Evolutionary conservation across 2,329 filamentous ascomycete genomes (phyloP).

Genomic region (Drechslerella coelobrocha): DNA sequence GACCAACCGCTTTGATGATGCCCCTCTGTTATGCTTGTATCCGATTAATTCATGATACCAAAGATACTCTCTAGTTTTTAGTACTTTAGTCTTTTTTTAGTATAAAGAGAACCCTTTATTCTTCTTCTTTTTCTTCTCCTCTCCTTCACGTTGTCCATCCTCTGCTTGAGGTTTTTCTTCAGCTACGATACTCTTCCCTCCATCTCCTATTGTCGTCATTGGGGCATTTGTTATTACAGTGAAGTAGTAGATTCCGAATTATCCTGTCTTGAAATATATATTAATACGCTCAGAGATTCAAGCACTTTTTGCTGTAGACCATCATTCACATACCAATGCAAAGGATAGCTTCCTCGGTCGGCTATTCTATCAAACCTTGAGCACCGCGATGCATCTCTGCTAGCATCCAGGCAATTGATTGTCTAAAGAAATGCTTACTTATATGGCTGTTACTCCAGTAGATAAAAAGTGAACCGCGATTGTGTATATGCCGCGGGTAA

Average conservation of each 20-base stretch:
- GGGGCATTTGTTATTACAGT: not conserved
- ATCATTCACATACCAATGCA: too few species aligned
- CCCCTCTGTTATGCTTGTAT: conserved; percentile 12
- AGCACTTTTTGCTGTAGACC: not conserved
- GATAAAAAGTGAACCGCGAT: too few species aligned
- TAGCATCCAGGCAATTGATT: too few species aligned
- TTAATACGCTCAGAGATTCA: not conserved
- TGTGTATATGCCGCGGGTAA: too few species aligned
- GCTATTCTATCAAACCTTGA: too few species aligned
- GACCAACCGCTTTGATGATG: not conserved
- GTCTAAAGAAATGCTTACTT: too few species aligned
- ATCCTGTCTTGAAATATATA: not conserved
- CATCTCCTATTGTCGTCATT: conserved; percentile 9
- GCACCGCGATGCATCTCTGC: too few species aligned
- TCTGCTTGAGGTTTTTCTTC: not conserved
- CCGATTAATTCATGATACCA: conserved; percentile 51
- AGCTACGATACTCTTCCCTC: conserved; percentile 1
- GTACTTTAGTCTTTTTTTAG: conserved; percentile 7
- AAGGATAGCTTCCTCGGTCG: too few species aligned
- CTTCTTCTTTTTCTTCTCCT: not conserved
- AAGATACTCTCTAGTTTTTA: conserved; percentile 38
- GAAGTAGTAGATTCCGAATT: not conserved
- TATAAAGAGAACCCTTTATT: not conserved
- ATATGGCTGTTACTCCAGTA: too few species aligned
- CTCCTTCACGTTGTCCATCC: conserved; percentile 1